Conservation (phyloP, 306 rosid genomes). For the Inga oerstediana region DNA sequence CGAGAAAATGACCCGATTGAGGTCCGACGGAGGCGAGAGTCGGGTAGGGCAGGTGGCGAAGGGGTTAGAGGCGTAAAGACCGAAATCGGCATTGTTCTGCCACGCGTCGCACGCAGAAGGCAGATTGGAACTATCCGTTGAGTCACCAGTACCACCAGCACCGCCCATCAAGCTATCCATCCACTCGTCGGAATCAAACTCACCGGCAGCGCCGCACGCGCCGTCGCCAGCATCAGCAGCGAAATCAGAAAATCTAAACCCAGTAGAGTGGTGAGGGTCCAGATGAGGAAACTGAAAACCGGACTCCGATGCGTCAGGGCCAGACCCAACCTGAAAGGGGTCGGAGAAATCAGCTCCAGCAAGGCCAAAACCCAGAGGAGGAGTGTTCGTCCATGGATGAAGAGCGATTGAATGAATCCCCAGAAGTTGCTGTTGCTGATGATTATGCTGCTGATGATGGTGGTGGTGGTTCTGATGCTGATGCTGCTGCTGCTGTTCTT, state of each 20-base stretch:
- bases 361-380: conserved; percentile 55
- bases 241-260: conserved; percentile 68
- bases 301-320: conserved; percentile 53
- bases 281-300: conserved; percentile 65
- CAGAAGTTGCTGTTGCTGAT: conserved; percentile 41
- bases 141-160: conserved; percentile 42
- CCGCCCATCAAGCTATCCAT: conserved; percentile 84
- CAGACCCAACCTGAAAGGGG: conserved; percentile 74
- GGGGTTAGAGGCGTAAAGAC: conserved; percentile 57
- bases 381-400: conserved; percentile 70
- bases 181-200: conserved; percentile 96
- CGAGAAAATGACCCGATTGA: conserved; percentile 62
- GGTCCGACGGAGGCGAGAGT: conserved; percentile 68
- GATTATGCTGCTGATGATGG: conserved; percentile 29
- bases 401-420: conserved; percentile 53
- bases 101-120: conserved; percentile 69
- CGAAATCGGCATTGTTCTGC: conserved; percentile 61
- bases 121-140: conserved; percentile 73
- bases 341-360: conserved; percentile 58
- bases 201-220: conserved; percentile 46
- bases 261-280: conserved; percentile 54
- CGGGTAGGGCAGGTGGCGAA: conserved; percentile 61
- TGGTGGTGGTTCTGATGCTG: conserved; percentile 35
- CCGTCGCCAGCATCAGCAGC: conserved; percentile 45
- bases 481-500: conserved; percentile 70